Evolutionary conservation across 2,329 filamentous ascomycete genomes (phyloP), one percentile per base, ranked within the genome.

Genomic region (Fusarium fracticaudum): DNA sequence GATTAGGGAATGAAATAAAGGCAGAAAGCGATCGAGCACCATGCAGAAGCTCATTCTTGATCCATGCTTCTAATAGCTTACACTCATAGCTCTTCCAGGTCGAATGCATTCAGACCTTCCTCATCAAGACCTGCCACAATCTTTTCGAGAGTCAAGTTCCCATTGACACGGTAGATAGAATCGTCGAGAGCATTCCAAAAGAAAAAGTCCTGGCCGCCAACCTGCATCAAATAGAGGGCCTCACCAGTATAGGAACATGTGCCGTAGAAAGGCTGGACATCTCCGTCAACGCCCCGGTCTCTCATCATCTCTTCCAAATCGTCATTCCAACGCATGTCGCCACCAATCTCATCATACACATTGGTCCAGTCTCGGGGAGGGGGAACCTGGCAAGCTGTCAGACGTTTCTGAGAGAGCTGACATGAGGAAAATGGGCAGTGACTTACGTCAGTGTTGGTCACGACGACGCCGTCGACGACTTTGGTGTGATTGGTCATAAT

Each of bases 371-470:
- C 29, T 17, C 10, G 22, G 4, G 47, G 47, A 31, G 47, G 14
- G 1, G 29, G 47, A 13, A 31, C 10, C 47, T 31, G 29, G 0
- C 4, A 3, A 12, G 7, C 47, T 9, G 47, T 50, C 0, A 50
- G 45, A 48, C 1, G 8, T 3, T 6, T 2, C 6, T 17, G 14
- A 6, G 14, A 14, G 20, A 29, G 6, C 14, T n/a, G 26, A 12
- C 3, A 31, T 2, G 4, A 1, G 10, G 17, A 17, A 3, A 48
- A n/a, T 10, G 8, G 6, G 24, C 10, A 13, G 20, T n/a, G 20
- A 17, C 29, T 31, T 31, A 13, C 29, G 20, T 50, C 29, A n/a
- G 29, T 50, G 4, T 48, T 17, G 5, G 29, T 50, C 10, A 50
- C 47, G 7, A 31, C 29, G 3, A 31, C 22, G 0, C 45, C 45